Evolutionary conservation across 2,329 filamentous ascomycete genomes (phyloP).

Genomic region (Penicillium sp.): DNA sequence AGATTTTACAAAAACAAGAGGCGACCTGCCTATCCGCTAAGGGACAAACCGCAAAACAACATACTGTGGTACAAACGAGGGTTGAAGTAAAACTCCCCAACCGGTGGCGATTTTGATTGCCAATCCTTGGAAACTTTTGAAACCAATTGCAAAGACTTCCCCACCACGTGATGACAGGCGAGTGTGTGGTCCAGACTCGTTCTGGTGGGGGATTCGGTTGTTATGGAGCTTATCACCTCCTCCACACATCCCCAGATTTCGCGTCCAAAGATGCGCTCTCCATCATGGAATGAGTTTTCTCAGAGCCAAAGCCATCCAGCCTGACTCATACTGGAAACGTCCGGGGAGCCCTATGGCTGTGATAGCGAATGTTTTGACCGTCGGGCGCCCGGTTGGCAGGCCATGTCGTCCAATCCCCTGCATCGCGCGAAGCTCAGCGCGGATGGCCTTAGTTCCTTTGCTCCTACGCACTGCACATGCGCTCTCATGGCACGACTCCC

Average conservation of each 20-base stretch:
- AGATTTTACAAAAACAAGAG: background rate
- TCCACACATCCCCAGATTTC: background rate
- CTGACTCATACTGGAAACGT: background rate
- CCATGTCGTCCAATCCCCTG: background rate
- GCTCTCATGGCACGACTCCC: background rate
- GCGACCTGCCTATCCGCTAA: background rate
- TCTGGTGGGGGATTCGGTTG: background rate
- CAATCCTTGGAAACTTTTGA: slow-evolving; percentile 18
- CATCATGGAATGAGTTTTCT: background rate
- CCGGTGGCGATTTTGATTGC: background rate
- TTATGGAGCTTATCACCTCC: background rate
- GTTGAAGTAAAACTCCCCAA: background rate
- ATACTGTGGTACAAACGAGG: background rate
- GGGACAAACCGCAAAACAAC: background rate
- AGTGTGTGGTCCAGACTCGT: background rate
- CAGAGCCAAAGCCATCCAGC: background rate
- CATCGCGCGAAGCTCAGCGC: background rate
- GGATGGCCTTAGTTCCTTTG: background rate
- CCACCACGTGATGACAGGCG: slow-evolving; percentile 6
- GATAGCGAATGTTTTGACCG: background rate
- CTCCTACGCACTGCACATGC: background rate
- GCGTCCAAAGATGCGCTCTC: background rate
- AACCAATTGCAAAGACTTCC: slow-evolving; percentile 15
- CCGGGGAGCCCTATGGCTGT: background rate
- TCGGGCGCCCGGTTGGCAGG: background rate